phyloP scores from a whole-genome alignment of 2,329 filamentous ascomycete species.

The Elsinoe arachidis region DNA sequence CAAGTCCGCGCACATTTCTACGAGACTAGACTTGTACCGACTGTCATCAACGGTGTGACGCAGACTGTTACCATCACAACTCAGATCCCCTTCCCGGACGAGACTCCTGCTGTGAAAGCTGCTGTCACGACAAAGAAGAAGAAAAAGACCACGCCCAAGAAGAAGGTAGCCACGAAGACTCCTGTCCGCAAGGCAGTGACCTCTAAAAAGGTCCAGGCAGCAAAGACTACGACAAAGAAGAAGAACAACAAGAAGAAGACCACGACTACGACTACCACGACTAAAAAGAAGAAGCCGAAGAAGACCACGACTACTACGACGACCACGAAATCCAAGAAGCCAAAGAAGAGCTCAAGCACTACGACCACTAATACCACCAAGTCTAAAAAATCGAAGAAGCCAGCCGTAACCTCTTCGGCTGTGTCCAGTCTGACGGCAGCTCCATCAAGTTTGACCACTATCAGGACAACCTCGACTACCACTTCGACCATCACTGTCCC shows the following conservation, averaged over 20 bases:
- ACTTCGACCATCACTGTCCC: slow-evolving; percentile 21
- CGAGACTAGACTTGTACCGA: slow-evolving; percentile 8
- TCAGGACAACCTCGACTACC: slow-evolving; percentile 18
- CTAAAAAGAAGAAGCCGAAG: slow-evolving; percentile 20
- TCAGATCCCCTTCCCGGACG: slow-evolving; percentile 4
- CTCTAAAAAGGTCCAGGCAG: slow-evolving; percentile 34
- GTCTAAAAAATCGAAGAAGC: not conserved
- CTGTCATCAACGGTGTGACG: slow-evolving; percentile 10
- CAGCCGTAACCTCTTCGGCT: no score
- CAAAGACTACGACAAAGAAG: slow-evolving; percentile 28
- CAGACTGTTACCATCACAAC: slow-evolving; percentile 4
- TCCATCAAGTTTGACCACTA: not conserved
- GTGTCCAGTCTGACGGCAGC: not conserved
- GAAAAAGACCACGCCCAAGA: slow-evolving; percentile 27
- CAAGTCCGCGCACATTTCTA: slow-evolving; percentile 11
- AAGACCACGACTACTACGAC: slow-evolving; percentile 7
- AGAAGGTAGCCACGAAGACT: slow-evolving; percentile 27
- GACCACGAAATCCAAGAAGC: slow-evolving; percentile 11
- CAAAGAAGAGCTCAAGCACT: not conserved
- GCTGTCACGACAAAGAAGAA: slow-evolving; percentile 12
- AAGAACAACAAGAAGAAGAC: slow-evolving; percentile 28
- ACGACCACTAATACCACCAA: slow-evolving; percentile 11
- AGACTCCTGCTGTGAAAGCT: slow-evolving; percentile 11
- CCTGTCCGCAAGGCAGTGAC: slow-evolving; percentile 26
- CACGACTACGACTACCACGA: slow-evolving; percentile 26